Evolutionary conservation across 768 basidiomycete genomes (phyloP).

Genomic region (Epithele typhae): DNA sequence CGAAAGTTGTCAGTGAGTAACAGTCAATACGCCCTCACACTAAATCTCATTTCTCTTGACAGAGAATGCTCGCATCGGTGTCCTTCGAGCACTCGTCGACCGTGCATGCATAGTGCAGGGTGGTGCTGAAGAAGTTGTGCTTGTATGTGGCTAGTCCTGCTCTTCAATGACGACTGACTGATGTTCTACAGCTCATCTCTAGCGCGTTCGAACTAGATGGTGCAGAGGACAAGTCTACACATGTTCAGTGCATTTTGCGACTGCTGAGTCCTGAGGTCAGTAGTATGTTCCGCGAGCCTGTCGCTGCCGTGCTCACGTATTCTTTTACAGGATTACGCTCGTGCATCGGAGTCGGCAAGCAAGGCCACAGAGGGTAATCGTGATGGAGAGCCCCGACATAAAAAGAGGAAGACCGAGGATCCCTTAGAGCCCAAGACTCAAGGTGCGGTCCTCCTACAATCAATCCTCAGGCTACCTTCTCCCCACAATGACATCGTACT

Average conservation of each 20-base stretch:
- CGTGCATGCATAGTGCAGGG: conserved; percentile 47
- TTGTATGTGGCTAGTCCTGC: conserved; percentile 46
- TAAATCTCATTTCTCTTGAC: neutral
- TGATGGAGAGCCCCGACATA: conserved; percentile 10
- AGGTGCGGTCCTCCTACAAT: conserved; percentile 83
- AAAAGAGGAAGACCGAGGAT: conserved; percentile 17
- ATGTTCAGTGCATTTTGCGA: conserved; percentile 67
- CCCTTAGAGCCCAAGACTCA: conserved; percentile 68
- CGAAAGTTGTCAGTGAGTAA: conserved; percentile 66
- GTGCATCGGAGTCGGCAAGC: conserved; percentile 7
- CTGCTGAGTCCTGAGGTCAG: conserved; percentile 48
- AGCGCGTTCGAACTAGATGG: conserved; percentile 53
- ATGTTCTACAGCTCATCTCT: conserved; percentile 46
- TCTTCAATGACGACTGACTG: too few relatives aligned
- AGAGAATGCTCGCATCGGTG: conserved; percentile 74
- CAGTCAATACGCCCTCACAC: too few relatives aligned
- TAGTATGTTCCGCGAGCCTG: neutral
- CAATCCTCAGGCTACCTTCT: conserved; percentile 63
- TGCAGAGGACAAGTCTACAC: conserved; percentile 41
- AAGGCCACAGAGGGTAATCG: conserved; percentile 20
- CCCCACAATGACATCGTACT: conserved; percentile 66
- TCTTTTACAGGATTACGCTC: conserved; percentile 20
- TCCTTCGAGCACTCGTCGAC: conserved; percentile 73
- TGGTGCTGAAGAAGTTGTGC: conserved; percentile 45
- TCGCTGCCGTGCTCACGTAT: neutral